phyloP scores from a whole-genome alignment of 345 rosid species.

The Corchorus olitorius region DNA sequence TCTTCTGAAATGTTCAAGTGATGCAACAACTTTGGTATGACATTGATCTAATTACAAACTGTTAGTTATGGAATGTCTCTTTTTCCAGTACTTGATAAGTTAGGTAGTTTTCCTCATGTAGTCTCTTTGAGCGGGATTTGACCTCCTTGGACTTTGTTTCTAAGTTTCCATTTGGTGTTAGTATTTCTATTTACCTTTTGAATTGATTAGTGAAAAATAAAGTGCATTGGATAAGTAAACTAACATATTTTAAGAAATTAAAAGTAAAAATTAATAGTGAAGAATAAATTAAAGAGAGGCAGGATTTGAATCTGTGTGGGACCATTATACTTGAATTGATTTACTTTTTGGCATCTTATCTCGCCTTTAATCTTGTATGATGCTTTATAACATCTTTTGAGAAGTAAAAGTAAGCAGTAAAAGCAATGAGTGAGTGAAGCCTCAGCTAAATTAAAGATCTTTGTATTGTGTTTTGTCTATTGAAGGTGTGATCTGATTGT shows the following conservation, averaged over 20 bases:
- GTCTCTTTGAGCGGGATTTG: neutral
- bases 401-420: neutral
- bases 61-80: conserved; percentile 14
- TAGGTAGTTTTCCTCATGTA: neutral
- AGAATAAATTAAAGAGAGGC: too few relatives aligned
- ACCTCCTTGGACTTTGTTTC: conserved; percentile 6
- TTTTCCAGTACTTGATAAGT: neutral
- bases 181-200: neutral
- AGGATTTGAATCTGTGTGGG: neutral
- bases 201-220: neutral
- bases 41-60: conserved; percentile 1
- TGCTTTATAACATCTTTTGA: neutral
- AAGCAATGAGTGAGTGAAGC: neutral
- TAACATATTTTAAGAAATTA: neutral
- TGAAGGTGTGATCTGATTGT: neutral
- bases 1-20: conserved; percentile 66
- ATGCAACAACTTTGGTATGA: conserved; percentile 74
- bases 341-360: neutral
- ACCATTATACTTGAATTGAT: neutral
- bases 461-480: neutral
- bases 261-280: neutral
- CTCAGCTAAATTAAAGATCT: neutral
- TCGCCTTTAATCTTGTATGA: neutral
- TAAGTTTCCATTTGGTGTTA: neutral
- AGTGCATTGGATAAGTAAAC: neutral